These are phyloP conservation scores for Aspergillus aculeatinus DNA, from an alignment of 2,329 filamentous ascomycete genomes.

Conservation along the genomic window DNA sequence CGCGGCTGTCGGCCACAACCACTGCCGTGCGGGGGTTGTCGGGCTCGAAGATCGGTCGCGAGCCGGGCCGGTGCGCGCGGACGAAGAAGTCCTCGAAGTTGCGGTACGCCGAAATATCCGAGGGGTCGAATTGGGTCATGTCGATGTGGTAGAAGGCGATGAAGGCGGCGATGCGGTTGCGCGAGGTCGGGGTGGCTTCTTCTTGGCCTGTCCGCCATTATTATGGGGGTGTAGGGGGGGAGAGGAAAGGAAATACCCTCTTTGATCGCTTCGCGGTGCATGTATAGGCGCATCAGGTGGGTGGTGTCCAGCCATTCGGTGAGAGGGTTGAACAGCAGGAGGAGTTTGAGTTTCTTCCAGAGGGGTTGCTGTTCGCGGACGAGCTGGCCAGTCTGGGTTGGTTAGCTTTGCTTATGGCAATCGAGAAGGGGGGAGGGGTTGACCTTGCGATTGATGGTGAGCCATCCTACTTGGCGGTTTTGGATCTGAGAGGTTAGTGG, in stretches of 20 bases:
- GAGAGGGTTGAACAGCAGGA: slow-evolving; percentile 44
- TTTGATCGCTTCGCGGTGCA: slow-evolving; percentile 37
- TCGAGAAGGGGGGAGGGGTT: not conserved
- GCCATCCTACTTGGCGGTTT: slow-evolving; percentile 34
- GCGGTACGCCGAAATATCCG: slow-evolving; percentile 35
- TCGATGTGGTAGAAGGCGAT: slow-evolving; percentile 21
- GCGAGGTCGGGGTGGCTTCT: slow-evolving; percentile 32
- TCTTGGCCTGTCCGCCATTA: not conserved
- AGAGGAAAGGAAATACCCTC: slow-evolving; percentile 20
- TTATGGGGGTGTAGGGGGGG: not conserved
- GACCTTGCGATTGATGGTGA: slow-evolving; percentile 28
- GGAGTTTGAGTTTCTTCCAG: slow-evolving; percentile 43
- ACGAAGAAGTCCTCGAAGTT: slow-evolving; percentile 45
- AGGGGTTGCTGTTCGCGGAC: slow-evolving; percentile 43
- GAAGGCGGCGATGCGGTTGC: slow-evolving; percentile 36
- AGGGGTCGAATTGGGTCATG: slow-evolving; percentile 37
- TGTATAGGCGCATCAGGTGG: slow-evolving; percentile 37
- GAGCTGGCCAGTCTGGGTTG: slow-evolving; percentile 30
- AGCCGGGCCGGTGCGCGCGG: slow-evolving; percentile 31
- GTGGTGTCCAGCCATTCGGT: slow-evolving; percentile 44
- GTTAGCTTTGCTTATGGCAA: not conserved
- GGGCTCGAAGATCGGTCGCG: slow-evolving; percentile 35
- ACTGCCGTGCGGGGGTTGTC: slow-evolving; percentile 31
- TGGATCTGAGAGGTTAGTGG: slow-evolving; percentile 19
- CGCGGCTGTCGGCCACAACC: slow-evolving; percentile 38